phyloP scores from a whole-genome alignment of 1,139 yeast genomes.

The Blastobotrys niveus region DNA sequence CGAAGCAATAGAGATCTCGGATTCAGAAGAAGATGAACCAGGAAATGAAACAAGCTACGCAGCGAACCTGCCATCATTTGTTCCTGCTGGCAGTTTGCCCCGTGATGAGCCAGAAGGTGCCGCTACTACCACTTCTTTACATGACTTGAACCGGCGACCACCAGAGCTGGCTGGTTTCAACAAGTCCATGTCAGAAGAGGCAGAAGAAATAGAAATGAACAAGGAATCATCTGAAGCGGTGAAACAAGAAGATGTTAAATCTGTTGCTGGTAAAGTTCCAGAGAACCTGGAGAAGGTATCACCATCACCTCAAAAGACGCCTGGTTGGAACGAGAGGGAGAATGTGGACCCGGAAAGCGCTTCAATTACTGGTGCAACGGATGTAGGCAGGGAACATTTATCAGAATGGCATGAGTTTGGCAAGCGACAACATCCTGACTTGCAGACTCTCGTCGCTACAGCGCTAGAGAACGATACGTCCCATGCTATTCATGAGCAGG shows the following conservation, averaged over 20 bases:
- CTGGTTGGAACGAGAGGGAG: too few relatives aligned
- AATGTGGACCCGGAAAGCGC: too few relatives aligned
- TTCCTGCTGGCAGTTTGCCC: neutral
- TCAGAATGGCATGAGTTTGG: neutral
- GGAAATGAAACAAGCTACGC: neutral
- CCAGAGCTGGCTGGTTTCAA: slow-evolving; percentile 8
- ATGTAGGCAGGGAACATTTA: neutral
- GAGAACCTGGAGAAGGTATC: too few relatives aligned
- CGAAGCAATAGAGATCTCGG: slow-evolving; percentile 6
- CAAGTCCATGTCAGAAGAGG: neutral
- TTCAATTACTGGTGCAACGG: too few relatives aligned
- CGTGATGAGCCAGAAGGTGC: neutral
- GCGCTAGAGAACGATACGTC: slow-evolving; percentile 7
- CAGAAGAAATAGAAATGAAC: neutral
- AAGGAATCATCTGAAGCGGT: neutral
- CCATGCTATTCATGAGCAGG: too few relatives aligned
- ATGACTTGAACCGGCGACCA: slow-evolving; percentile 9
- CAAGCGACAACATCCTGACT: slow-evolving; percentile 1
- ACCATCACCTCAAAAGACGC: too few relatives aligned
- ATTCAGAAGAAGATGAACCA: neutral
- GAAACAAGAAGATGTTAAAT: neutral
- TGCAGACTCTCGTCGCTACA: slow-evolving; percentile 1
- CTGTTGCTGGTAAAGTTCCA: too few relatives aligned
- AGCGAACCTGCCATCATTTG: neutral
- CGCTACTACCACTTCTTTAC: neutral